Conservation (phyloP, 2,329 filamentous ascomycete species). For the Trichophyton benhamiae region DNA sequence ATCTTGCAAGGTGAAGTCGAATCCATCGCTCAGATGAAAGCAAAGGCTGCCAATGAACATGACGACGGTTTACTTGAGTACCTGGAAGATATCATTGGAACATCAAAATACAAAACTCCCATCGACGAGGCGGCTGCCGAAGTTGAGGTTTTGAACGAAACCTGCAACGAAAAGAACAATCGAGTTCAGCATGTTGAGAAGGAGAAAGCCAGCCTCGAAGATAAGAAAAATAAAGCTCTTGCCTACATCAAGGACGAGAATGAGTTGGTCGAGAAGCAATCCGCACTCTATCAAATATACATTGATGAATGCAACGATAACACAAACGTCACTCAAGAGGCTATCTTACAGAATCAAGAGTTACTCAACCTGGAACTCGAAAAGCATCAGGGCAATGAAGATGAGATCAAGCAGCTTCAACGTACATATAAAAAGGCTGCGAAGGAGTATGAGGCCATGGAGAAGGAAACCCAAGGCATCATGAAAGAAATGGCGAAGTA, state of each 20-base stretch:
- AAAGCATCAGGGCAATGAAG: conserved; percentile 80
- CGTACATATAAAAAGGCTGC: conserved; percentile 70
- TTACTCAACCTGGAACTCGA: conserved; percentile 77
- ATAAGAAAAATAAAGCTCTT: conserved; percentile 91
- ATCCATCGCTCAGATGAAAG: conserved; percentile 98
- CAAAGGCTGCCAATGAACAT: conserved; percentile 87
- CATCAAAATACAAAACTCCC: conserved; percentile 92
- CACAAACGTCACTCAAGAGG: conserved; percentile 74
- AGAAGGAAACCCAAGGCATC: conserved; percentile 67
- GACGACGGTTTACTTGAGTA: conserved; percentile 95
- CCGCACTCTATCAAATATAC: conserved; percentile 83
- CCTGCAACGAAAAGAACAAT: conserved; percentile 87
- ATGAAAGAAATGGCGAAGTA: conserved; percentile 82
- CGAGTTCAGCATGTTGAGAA: conserved; percentile 97
- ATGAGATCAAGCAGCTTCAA: conserved; percentile 79
- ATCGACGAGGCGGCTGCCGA: conserved; percentile 89
- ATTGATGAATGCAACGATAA: conserved; percentile 82
- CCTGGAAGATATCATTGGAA: conserved; percentile 95
- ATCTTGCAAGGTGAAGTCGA: conserved; percentile 97
- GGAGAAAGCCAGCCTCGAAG: conserved; percentile 81
- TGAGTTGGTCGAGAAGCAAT: conserved; percentile 78
- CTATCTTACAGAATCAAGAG: conserved; percentile 78
- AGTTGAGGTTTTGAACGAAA: conserved; percentile 84
- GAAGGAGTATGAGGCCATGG: conserved; percentile 70
- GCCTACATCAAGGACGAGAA: conserved; percentile 87